These are phyloP conservation scores for Aspergillus saccharolyticus DNA, from an alignment of 495 filamentous ascomycete genomes.

Conservation along the genomic window DNA sequence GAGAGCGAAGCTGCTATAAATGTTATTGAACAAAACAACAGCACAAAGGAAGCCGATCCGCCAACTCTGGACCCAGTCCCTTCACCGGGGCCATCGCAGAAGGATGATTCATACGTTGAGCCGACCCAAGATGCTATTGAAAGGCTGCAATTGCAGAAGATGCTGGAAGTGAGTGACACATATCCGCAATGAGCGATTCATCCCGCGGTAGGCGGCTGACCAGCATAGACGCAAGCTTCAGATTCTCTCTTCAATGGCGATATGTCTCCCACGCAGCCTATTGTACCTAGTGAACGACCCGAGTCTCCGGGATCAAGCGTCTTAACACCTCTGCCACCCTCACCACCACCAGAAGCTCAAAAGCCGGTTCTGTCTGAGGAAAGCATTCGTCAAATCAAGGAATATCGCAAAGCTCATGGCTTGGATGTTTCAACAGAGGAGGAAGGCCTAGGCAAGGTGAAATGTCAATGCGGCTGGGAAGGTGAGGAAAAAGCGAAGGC, in stretches of 20 bases:
- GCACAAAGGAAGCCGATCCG: not conserved
- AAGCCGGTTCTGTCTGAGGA: conserved; percentile 8
- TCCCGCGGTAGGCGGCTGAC: conserved; percentile 1
- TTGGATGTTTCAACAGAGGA: not conserved
- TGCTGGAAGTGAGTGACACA: conserved; percentile 21
- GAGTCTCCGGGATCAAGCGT: not conserved
- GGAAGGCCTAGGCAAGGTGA: conserved; percentile 14
- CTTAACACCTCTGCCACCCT: not conserved
- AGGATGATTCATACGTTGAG: conserved; percentile 9
- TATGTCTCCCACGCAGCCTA: conserved; percentile 21
- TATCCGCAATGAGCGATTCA: not conserved
- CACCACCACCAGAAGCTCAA: too few relatives aligned
- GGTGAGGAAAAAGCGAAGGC: conserved; percentile 32
- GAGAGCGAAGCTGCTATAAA: not conserved
- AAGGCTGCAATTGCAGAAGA: conserved; percentile 20
- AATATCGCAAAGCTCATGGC: conserved; percentile 3
- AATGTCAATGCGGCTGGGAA: conserved; percentile 40
- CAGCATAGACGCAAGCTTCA: conserved; percentile 14
- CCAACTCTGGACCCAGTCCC: not conserved
- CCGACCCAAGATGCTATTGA: conserved; percentile 21
- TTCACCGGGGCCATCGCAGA: not conserved
- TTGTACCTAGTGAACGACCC: not conserved
- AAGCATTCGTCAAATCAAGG: conserved; percentile 13
- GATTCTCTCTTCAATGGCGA: conserved; percentile 13
- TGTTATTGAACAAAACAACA: not conserved